Evolutionary conservation across 2,329 filamentous ascomycete species (phyloP).

Genomic region (Fusarium multiceps): DNA sequence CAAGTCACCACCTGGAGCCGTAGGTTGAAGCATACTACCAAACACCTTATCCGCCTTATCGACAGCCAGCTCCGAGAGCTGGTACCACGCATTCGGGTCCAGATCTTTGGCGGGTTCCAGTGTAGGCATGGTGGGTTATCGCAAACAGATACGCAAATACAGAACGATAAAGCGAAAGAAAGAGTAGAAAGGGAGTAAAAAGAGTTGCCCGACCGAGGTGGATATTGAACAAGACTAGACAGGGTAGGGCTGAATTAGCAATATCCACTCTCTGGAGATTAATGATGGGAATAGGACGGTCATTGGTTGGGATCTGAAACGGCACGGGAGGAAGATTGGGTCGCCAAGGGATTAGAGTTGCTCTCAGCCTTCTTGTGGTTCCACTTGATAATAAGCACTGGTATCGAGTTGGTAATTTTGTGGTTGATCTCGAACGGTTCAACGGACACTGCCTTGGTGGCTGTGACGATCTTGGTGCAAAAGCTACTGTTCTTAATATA

Average conservation of each 20-base stretch:
- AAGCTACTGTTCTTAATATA: too few relatives aligned
- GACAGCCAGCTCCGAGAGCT: constrained; percentile 52
- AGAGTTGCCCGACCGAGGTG: background rate
- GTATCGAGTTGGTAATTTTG: background rate
- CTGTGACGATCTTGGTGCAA: background rate
- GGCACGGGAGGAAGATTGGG: background rate
- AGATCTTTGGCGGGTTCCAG: constrained; percentile 42
- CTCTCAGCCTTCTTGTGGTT: background rate
- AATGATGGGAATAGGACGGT: background rate
- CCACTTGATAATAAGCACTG: background rate
- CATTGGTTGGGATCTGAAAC: background rate
- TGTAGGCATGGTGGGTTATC: constrained; percentile 11
- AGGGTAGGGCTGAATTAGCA: constrained; percentile 17
- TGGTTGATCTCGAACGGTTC: background rate
- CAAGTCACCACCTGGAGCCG: constrained; percentile 28
- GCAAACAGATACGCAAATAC: too few relatives aligned
- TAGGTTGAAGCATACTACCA: constrained; percentile 35
- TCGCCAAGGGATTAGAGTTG: background rate
- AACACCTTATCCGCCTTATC: constrained; percentile 45
- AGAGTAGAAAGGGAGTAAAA: background rate
- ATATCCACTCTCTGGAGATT: background rate
- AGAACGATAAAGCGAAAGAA: too few relatives aligned
- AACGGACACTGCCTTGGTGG: background rate
- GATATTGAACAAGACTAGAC: background rate
- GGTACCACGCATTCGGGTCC: constrained; percentile 52